Evolutionary conservation across 2,329 filamentous ascomycete species (phyloP).

Genomic region (Aspergillus sp.): DNA sequence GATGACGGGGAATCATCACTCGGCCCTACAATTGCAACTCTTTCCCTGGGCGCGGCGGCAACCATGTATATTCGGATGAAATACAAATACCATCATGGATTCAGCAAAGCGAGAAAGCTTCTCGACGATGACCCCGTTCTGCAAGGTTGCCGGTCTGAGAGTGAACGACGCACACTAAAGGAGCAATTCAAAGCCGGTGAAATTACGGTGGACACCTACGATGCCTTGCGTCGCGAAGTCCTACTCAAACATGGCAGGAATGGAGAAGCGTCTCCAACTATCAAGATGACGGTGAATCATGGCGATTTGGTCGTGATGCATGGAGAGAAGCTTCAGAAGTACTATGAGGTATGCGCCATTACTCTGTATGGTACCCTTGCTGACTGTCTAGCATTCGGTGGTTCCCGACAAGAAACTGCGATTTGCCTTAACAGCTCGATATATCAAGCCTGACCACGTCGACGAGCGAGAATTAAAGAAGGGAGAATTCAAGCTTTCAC

Average conservation of each 20-base stretch:
- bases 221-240: slow-evolving; percentile 13
- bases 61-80: slow-evolving; percentile 53
- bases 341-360: slow-evolving; percentile 40
- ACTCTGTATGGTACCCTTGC: neutral
- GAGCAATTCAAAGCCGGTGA: slow-evolving; percentile 9
- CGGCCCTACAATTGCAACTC: slow-evolving; percentile 50
- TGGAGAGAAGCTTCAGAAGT: slow-evolving; percentile 48
- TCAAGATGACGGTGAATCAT: slow-evolving; percentile 46
- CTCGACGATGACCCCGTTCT: slow-evolving; percentile 26
- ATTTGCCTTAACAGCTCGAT: slow-evolving; percentile 31
- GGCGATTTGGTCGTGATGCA: slow-evolving; percentile 56
- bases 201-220: slow-evolving; percentile 17
- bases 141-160: slow-evolving; percentile 21
- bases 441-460: slow-evolving; percentile 22
- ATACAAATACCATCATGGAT: slow-evolving; percentile 37
- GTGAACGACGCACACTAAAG: slow-evolving; percentile 19
- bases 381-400: slow-evolving; percentile 24
- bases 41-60: slow-evolving; percentile 48
- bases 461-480: slow-evolving; percentile 17
- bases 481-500: slow-evolving; percentile 19
- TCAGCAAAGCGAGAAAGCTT: slow-evolving; percentile 11
- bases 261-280: slow-evolving; percentile 22
- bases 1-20: slow-evolving; percentile 53
- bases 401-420: slow-evolving; percentile 24
- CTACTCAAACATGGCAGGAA: slow-evolving; percentile 18